Percentiles rank a stretch among this genome's conserved stretches.
These are phyloP conservation scores for Thermoascus crustaceus DNA, from an alignment of 2,329 filamentous ascomycete genomes.

Conservation along the genomic window DNA sequence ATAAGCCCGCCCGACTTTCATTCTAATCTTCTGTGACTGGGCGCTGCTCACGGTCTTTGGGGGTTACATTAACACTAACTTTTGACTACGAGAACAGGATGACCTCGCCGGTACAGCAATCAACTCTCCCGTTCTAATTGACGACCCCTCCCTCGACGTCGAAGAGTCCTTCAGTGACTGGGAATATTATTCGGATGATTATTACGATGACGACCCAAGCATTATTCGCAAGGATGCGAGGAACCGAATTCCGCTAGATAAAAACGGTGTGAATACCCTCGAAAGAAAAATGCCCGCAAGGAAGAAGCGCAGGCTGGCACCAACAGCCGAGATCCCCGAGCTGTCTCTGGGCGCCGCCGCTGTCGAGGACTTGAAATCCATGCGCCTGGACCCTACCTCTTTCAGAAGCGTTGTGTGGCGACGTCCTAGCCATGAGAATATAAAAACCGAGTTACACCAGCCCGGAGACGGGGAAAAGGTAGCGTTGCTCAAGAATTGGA, in stretches of 20 bases:
- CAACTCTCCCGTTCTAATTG: conserved; percentile 32
- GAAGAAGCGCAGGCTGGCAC: conserved; percentile 16
- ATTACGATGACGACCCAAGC: conserved; percentile 36
- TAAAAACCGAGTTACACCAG: conserved; percentile 23
- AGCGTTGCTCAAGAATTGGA: conserved; percentile 39
- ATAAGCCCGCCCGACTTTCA: too few relatives aligned
- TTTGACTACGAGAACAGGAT: conserved; percentile 21
- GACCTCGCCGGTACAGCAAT: conserved; percentile 35
- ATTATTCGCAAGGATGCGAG: conserved; percentile 16
- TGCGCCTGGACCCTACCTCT: conserved; percentile 15
- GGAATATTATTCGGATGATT: conserved; percentile 40
- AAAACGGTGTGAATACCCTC: conserved; percentile 1
- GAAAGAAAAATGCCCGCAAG: conserved; percentile 9
- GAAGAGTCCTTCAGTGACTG: conserved; percentile 37
- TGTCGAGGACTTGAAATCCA: too few relatives aligned
- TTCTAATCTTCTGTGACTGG: not conserved
- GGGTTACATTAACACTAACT: too few relatives aligned
- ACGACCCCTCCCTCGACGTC: conserved; percentile 32
- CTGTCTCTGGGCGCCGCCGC: conserved; percentile 6
- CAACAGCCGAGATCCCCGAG: conserved; percentile 9
- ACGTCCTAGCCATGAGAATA: conserved; percentile 17
- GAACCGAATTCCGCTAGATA: not conserved
- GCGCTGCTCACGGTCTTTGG: not conserved
- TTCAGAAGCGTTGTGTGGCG: conserved; percentile 38
- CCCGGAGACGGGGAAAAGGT: conserved; percentile 36